Evolutionary conservation across 176 grass and related monocot genomes (phyloP).

Genomic region (Eleusine coracana): DNA sequence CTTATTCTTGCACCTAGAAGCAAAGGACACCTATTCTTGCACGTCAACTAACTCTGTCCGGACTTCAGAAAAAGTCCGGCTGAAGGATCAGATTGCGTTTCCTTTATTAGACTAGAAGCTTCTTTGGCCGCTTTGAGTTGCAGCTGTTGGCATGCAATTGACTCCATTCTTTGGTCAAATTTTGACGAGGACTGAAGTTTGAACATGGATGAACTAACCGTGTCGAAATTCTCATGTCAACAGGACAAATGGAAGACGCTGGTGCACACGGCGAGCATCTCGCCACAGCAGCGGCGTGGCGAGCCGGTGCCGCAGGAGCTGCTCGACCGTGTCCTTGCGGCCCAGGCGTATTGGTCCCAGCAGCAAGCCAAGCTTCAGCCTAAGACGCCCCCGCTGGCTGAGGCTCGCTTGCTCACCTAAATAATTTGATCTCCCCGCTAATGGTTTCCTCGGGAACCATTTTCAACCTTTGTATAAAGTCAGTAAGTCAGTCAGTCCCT

Average conservation of each 20-base stretch:
- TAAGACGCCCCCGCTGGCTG: constrained; percentile 66
- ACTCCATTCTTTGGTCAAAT: constrained; percentile 54
- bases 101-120: constrained; percentile 56
- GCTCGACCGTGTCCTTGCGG: constrained; percentile 83
- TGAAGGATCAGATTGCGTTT: constrained; percentile 47
- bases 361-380: constrained; percentile 94
- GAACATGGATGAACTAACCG: constrained; percentile 51
- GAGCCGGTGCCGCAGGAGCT: constrained; percentile 94
- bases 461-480: constrained; percentile 66
- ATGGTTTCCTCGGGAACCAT: constrained; percentile 56
- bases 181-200: constrained; percentile 48
- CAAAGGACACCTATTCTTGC: constrained; percentile 54
- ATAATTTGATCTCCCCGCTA: constrained; percentile 53
- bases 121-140: constrained; percentile 42
- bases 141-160: constrained; percentile 26
- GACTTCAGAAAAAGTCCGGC: constrained; percentile 47
- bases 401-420: constrained; percentile 68
- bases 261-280: constrained; percentile 96
- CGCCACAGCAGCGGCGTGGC: constrained; percentile 90
- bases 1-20: constrained; percentile 37
- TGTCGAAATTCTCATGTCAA: constrained; percentile 58
- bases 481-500: constrained; percentile 61
- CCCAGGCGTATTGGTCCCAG: constrained; percentile 92
- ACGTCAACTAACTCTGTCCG: constrained; percentile 57
- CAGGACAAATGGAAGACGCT: constrained; percentile 99